A percentile compares a stretch with the other conserved stretches of the same genome.
phyloP scores from a whole-genome alignment of 2,329 filamentous ascomycete genomes.

The Dissoconium aciculare region DNA sequence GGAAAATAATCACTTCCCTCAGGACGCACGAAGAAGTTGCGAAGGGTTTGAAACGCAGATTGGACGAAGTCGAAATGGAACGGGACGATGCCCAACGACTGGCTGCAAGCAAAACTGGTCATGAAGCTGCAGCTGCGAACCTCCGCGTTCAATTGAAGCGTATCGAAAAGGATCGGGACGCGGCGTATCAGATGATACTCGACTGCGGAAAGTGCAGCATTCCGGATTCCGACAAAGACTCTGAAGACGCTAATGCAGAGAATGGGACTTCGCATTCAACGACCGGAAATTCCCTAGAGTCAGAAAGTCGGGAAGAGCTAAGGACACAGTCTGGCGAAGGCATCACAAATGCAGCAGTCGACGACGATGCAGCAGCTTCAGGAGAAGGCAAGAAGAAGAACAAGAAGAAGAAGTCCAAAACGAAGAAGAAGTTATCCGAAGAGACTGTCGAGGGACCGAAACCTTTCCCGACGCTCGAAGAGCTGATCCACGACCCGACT shows the following conservation, averaged over 20 bases:
- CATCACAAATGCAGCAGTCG: slow-evolving; percentile 14
- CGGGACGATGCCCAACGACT: slow-evolving; percentile 15
- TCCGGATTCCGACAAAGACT: slow-evolving; percentile 9
- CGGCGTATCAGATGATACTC: slow-evolving; percentile 23
- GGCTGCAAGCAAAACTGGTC: slow-evolving; percentile 15
- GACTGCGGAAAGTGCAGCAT: slow-evolving; percentile 21
- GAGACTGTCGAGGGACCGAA: slow-evolving; percentile 5
- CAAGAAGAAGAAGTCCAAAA: slow-evolving; percentile 56
- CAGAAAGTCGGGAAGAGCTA: slow-evolving; percentile 2
- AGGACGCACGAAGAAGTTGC: slow-evolving; percentile 4
- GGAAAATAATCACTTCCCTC: slow-evolving; percentile 10
- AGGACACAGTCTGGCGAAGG: slow-evolving; percentile 14
- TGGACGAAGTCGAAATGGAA: slow-evolving; percentile 19
- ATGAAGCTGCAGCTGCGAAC: slow-evolving; percentile 18
- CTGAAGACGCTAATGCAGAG: slow-evolving; percentile 6
- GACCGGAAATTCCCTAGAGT: slow-evolving; percentile 2
- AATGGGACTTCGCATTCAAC: slow-evolving; percentile 6
- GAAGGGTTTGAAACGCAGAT: slow-evolving; percentile 18
- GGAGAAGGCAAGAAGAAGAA: slow-evolving; percentile 52
- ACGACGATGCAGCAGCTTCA: slow-evolving; percentile 12
- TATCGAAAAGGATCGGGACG: slow-evolving; percentile 20
- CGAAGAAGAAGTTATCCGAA: slow-evolving; percentile 62
- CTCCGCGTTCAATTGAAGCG: slow-evolving; percentile 19
- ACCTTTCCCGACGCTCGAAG: slow-evolving; percentile 9
- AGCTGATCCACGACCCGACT: slow-evolving; percentile 9